A percentile compares a stretch with the other conserved stretches of the same genome.
phyloP scores from a whole-genome alignment of 495 filamentous ascomycete species.

The Neurospora pannonica region DNA sequence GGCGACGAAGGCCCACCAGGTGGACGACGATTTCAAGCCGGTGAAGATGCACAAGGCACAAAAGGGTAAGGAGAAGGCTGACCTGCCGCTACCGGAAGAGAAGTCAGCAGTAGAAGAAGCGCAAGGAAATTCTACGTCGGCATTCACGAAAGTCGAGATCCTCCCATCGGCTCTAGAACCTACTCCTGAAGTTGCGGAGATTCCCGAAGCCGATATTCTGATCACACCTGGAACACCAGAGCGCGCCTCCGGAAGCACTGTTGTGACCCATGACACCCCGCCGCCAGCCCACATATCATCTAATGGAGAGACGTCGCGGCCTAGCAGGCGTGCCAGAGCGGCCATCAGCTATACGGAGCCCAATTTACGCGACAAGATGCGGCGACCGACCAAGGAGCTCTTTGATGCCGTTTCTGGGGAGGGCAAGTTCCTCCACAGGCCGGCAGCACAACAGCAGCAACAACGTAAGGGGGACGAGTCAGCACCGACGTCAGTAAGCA shows the following conservation, averaged over 20 bases:
- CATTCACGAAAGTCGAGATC: slow-evolving; percentile 16
- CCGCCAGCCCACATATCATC: slow-evolving; percentile 46
- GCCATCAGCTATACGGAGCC: slow-evolving; percentile 79
- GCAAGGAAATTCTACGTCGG: neutral
- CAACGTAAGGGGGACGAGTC: slow-evolving; percentile 16
- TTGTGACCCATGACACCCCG: slow-evolving; percentile 41
- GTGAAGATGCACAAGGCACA: slow-evolving; percentile 12
- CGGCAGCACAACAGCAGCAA: neutral
- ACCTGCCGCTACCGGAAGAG: neutral
- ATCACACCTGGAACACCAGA: slow-evolving; percentile 26
- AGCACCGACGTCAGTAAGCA: slow-evolving; percentile 10
- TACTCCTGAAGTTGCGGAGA: slow-evolving; percentile 8
- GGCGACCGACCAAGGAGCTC: slow-evolving; percentile 65
- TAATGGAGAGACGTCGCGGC: slow-evolving; percentile 42
- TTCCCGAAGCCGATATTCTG: slow-evolving; percentile 24
- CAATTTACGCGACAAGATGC: slow-evolving; percentile 79
- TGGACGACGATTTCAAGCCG: slow-evolving; percentile 7
- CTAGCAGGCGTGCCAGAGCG: slow-evolving; percentile 53
- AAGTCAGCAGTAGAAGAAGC: slow-evolving; percentile 6
- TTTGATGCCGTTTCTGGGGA: slow-evolving; percentile 59
- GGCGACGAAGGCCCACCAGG: slow-evolving; percentile 13
- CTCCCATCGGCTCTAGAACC: slow-evolving; percentile 10
- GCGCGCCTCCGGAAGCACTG: slow-evolving; percentile 4
- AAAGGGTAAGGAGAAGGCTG: slow-evolving; percentile 1
- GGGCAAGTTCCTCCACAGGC: slow-evolving; percentile 32